phyloP scores from a whole-genome alignment of 495 filamentous ascomycete genomes.

The Penicillium odoratum region DNA sequence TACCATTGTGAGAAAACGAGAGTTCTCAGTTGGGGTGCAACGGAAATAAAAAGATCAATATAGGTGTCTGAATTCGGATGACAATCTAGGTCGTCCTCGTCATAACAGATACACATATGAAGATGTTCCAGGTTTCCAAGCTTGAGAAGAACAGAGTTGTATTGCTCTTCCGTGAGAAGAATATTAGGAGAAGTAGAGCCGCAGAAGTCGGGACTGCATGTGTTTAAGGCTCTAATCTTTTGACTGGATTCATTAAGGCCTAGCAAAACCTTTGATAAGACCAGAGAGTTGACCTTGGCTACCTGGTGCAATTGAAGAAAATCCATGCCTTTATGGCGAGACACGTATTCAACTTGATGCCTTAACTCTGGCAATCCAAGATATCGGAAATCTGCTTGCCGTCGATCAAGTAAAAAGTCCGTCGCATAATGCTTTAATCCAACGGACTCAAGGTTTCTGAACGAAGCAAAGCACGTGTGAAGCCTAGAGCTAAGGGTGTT shows the following conservation, averaged over 20 bases:
- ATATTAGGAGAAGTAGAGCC: not conserved
- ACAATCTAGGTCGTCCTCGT: too few species aligned
- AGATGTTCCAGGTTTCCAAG: constrained; percentile 3
- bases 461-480: not conserved
- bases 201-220: constrained; percentile 3
- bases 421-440: not conserved
- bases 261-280: not conserved
- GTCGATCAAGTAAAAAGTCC: not conserved
- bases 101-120: constrained; percentile 5
- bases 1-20: constrained; percentile 3
- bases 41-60: not conserved
- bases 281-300: constrained; percentile 1
- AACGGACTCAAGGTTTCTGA: not conserved
- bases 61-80: not conserved
- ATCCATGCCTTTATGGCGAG: not conserved
- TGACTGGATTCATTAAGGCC: not conserved
- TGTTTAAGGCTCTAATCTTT: not conserved
- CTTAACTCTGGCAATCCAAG: not conserved
- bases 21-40: constrained; percentile 3
- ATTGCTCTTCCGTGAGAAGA: constrained; percentile 2
- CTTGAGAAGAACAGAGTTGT: not conserved
- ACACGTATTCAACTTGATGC: not conserved
- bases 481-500: not conserved
- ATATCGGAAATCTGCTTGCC: not conserved
- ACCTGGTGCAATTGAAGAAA: not conserved